phyloP scores from a whole-genome alignment of 2,329 filamentous ascomycete species.

The Pseudodiploospora longispora region DNA sequence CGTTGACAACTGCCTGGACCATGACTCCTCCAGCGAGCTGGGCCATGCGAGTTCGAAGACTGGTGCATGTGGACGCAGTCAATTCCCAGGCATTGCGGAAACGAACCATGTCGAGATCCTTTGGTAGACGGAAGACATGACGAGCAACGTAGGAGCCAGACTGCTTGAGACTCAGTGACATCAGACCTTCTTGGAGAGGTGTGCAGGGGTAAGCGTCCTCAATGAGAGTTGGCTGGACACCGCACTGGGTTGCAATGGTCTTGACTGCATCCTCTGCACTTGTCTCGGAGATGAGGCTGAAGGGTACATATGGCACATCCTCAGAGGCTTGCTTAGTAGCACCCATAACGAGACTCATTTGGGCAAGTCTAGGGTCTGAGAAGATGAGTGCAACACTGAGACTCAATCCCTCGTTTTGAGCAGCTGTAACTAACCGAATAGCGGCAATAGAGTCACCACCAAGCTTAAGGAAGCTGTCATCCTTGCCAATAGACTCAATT shows the following conservation, averaged over 20 bases:
- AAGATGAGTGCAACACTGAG: slow-evolving; percentile 9
- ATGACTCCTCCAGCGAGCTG: too few species aligned
- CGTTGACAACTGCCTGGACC: neutral
- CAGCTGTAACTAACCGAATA: neutral
- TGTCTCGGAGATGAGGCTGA: neutral
- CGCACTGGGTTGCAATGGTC: slow-evolving; percentile 1
- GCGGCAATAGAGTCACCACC: slow-evolving; percentile 18
- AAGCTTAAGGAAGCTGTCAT: slow-evolving; percentile 18
- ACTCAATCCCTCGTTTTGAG: neutral
- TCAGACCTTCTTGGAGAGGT: neutral
- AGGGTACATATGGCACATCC: neutral
- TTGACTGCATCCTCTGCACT: neutral
- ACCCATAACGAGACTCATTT: neutral
- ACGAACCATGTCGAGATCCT: neutral
- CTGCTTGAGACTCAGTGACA: neutral
- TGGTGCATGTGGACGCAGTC: neutral
- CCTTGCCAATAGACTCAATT: neutral
- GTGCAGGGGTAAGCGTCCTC: neutral
- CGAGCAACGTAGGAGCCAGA: neutral
- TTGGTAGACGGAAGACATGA: neutral
- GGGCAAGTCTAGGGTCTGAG: slow-evolving; percentile 4
- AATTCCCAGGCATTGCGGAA: neutral
- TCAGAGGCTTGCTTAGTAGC: neutral
- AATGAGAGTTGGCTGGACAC: neutral
- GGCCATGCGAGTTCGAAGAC: neutral